Base-by-base conservation (phyloP, 2,329 filamentous ascomycete genomes). In the Aspergillus jensenii region DNA sequence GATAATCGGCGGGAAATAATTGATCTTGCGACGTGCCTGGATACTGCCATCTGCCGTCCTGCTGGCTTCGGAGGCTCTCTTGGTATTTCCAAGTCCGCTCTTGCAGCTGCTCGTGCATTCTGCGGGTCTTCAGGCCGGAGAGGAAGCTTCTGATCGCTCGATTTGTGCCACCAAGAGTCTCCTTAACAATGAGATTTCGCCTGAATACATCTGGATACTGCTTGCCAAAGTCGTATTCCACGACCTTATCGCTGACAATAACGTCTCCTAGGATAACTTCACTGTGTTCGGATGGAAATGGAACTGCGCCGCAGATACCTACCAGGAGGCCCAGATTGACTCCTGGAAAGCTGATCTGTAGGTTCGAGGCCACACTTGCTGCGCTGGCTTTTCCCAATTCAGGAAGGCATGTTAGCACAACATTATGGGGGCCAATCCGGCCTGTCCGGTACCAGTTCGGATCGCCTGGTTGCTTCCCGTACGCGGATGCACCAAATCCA, bases 191-290 rank as follows among this genome's bases (percentile, higher is more conserved):
- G 35, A 3, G 3, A 8, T 21, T 55, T 6, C 7, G 53, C 12
- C 48, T 14, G 27, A 55, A 49, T 15, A 25, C 25, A 39, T 46
- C 46, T 3, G 54, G 31, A 19, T 56, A 51, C 33, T 40, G 46
- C 33, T 40, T 37, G 4, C 54, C 54, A 19, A 46, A 40, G n/a
- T 46, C 47, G 3, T 45, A 56, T 15, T 51, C 40, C 7, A 56
- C 21, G 0, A 56, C 31, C 2, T 8, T 27, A 21, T 56, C 37
- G 12, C 54, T 56, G 7, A 56, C 40, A 8, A 56, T 37, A 23
- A 56, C 54, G 40, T 56, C 54, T 15, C 54, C 54, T 6, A 56
- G 31, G 25, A 51, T 25, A 2, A 50, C 23, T 12, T 56, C 44
- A 6, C 5, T 23, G 9, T 39, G n/a, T 51, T 33, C 11, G 8